Conservation (phyloP, 2,329 filamentous ascomycete species). For the Hortaea werneckii region DNA sequence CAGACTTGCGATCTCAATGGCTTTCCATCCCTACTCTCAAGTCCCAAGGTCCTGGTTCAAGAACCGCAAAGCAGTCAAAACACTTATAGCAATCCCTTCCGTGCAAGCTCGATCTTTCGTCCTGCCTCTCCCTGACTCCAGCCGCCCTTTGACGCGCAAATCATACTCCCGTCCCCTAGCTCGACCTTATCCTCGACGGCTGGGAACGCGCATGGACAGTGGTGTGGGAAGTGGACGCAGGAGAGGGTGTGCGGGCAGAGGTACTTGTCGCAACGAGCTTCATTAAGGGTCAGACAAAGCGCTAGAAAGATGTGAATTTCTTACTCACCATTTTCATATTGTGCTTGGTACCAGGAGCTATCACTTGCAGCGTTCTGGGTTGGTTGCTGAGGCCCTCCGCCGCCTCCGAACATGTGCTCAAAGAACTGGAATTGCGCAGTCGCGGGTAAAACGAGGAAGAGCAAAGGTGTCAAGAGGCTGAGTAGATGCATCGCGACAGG, state of each 20-base stretch:
- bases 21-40: too few species aligned
- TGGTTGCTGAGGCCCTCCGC: constrained; percentile 45
- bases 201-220: constrained; percentile 83
- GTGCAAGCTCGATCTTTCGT: constrained; percentile 67
- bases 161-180: constrained; percentile 60
- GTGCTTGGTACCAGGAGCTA: constrained; percentile 64
- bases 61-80: too few species aligned
- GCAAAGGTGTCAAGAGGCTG: constrained; percentile 32
- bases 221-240: constrained; percentile 92
- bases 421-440: constrained; percentile 92
- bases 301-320: background rate
- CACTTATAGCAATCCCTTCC: constrained; percentile 60
- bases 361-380: constrained; percentile 78
- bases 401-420: constrained; percentile 83
- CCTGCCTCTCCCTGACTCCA: constrained; percentile 61
- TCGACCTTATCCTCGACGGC: constrained; percentile 55
- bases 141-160: constrained; percentile 67
- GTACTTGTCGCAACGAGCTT: constrained; percentile 84
- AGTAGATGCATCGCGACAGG: constrained; percentile 24
- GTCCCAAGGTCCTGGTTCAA: too few species aligned
- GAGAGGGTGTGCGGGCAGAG: constrained; percentile 89
- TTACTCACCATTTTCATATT: constrained; percentile 54
- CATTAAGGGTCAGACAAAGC: background rate
- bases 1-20: too few species aligned
- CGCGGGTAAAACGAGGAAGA: constrained; percentile 49